phyloP scores from a whole-genome alignment of 371 early-diverging fungal genomes.

The Scutellospora calospora region DNA sequence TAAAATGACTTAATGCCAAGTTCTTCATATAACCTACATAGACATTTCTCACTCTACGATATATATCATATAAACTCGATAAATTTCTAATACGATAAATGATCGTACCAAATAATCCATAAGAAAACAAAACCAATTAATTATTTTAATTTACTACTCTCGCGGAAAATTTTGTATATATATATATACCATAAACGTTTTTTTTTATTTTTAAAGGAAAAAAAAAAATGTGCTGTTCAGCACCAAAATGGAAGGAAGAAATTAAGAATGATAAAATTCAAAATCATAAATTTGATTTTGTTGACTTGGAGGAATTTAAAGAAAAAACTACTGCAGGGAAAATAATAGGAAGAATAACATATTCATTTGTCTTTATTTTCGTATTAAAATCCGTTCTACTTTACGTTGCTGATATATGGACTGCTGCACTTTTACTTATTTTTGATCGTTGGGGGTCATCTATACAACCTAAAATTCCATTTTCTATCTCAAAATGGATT shows the following conservation, averaged over 20 bases:
- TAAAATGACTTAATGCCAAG: too few species aligned
- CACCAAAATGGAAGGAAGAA: conserved; percentile 48
- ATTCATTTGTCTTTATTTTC: conserved; percentile 68
- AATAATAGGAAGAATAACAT: conserved; percentile 59
- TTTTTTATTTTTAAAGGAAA: not conserved
- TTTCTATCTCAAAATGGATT: conserved; percentile 63
- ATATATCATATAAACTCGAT: too few species aligned
- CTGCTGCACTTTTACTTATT: conserved; percentile 65
- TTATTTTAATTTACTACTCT: too few species aligned
- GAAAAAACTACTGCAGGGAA: conserved; percentile 55
- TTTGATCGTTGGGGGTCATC: conserved; percentile 54
- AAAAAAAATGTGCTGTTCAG: conserved; percentile 35
- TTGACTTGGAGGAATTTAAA: conserved; percentile 77
- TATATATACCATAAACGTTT: too few species aligned
- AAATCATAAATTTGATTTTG: conserved; percentile 91
- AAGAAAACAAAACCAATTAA: too few species aligned
- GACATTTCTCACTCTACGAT: too few species aligned
- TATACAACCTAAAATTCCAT: conserved; percentile 54
- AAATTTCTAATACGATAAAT: too few species aligned
- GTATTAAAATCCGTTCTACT: conserved; percentile 78
- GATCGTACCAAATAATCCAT: too few species aligned
- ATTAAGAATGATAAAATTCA: conserved; percentile 56
- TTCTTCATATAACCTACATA: too few species aligned
- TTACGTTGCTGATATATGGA: conserved; percentile 76
- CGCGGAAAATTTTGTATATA: too few species aligned